phyloP scores from a whole-genome alignment of 371 early-diverging fungal genomes.

The Mucor irregularis region DNA sequence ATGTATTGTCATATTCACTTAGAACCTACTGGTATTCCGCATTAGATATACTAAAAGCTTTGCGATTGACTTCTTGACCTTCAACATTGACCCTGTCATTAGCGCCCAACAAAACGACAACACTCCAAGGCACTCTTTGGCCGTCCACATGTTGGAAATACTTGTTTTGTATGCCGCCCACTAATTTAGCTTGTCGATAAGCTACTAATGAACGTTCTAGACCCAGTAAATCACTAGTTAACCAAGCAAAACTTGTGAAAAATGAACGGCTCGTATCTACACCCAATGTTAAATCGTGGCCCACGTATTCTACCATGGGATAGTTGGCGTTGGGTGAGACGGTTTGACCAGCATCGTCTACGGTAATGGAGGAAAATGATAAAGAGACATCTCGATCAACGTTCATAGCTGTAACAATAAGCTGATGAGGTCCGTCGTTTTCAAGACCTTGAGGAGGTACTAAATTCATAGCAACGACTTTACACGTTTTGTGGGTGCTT shows the following conservation, averaged over 20 bases:
- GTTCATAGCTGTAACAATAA: constrained; percentile 11
- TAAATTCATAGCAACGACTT: constrained; percentile 22
- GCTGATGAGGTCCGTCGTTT: constrained; percentile 11
- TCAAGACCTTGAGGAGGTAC: constrained; percentile 6
- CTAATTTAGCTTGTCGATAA: constrained; percentile 28
- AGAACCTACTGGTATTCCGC: too few relatives aligned
- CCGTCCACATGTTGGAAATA: constrained; percentile 30
- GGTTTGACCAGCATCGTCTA: constrained; percentile 19
- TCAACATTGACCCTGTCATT: too few relatives aligned
- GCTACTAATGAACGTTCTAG: constrained; percentile 38
- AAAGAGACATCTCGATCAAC: constrained; percentile 16
- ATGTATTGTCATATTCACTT: too few relatives aligned
- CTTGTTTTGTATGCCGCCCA: constrained; percentile 34
- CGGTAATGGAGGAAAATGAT: constrained; percentile 18
- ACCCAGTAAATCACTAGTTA: constrained; percentile 27
- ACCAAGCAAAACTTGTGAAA: constrained; percentile 42
- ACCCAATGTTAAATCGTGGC: constrained; percentile 39
- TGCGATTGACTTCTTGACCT: too few relatives aligned
- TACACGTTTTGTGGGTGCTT: constrained; percentile 19
- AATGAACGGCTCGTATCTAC: constrained; percentile 24
- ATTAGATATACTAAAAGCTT: too few relatives aligned
- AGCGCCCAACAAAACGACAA: constrained; percentile 23
- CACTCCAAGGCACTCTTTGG: constrained; percentile 15
- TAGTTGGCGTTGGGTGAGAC: neutral
- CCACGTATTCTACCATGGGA: constrained; percentile 39